These are phyloP conservation scores for Aureobasidium sp. DNA, from an alignment of 2,329 filamentous ascomycete genomes.

Conservation along the genomic window DNA sequence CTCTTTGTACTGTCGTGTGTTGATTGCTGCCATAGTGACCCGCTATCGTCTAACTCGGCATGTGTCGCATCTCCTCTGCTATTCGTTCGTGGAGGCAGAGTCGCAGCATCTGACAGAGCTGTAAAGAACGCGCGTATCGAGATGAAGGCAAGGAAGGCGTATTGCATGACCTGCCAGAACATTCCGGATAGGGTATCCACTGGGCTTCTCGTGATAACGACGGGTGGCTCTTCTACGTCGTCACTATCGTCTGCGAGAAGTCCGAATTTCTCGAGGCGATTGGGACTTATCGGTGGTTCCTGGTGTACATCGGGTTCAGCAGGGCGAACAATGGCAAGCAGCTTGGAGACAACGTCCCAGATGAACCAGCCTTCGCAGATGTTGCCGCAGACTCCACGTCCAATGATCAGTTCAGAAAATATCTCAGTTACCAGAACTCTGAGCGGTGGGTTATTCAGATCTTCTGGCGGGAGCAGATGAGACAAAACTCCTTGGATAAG, in stretches of 20 bases:
- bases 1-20: constrained; percentile 34
- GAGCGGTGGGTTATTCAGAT: constrained; percentile 80
- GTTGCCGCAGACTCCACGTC: constrained; percentile 71
- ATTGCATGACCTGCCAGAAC: constrained; percentile 47
- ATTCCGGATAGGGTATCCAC: not conserved
- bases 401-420: constrained; percentile 81
- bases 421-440: constrained; percentile 79
- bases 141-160: constrained; percentile 43
- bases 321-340: constrained; percentile 42
- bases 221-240: not conserved
- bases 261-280: constrained; percentile 51
- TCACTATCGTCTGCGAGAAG: constrained; percentile 37
- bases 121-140: constrained; percentile 57
- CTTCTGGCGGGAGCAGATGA: constrained; percentile 82
- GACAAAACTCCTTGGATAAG: constrained; percentile 77
- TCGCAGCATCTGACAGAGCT: constrained; percentile 60
- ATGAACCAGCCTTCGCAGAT: constrained; percentile 82
- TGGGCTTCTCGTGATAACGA: not conserved
- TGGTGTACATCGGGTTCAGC: constrained; percentile 22
- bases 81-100: constrained; percentile 51
- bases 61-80: not conserved
- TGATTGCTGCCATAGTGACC: constrained; percentile 16
- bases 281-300: constrained; percentile 24
- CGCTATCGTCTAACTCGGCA: not conserved
- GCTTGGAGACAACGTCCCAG: constrained; percentile 74